Evolutionary conservation across 345 rosid species (phyloP).

Genomic region (Diplotaxis tenuifolia): DNA sequence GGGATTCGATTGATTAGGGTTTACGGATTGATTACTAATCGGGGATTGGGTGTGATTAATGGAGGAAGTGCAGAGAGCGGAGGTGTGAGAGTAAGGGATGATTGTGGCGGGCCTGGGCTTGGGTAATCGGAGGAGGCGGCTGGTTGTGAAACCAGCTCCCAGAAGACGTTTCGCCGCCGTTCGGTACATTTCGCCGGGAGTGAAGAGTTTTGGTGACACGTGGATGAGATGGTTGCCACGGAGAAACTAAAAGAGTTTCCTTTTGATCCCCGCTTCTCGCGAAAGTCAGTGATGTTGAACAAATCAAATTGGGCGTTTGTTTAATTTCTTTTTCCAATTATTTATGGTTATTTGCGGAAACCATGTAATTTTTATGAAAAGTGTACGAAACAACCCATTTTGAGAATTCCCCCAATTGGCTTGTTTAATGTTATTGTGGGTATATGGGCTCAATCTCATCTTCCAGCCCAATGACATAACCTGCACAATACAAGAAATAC

Average conservation of each 20-base stretch:
- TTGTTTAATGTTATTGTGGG: no score
- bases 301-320: background rate
- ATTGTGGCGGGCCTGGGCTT: constrained; percentile 12
- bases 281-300: background rate
- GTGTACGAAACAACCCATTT: background rate
- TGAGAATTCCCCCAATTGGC: background rate
- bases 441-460: no score
- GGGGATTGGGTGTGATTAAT: constrained; percentile 32
- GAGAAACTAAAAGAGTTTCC: constrained; percentile 15
- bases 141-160: constrained; percentile 12
- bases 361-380: background rate
- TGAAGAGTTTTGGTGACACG: constrained; percentile 8
- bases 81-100: constrained; percentile 29
- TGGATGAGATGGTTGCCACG: constrained; percentile 30
- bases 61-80: constrained; percentile 44
- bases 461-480: no score
- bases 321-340: background rate
- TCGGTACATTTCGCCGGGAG: constrained; percentile 54
- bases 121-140: constrained; percentile 33
- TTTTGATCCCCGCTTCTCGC: background rate
- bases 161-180: constrained; percentile 60
- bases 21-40: constrained; percentile 10
- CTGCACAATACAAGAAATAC: no score
- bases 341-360: background rate
- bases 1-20: constrained; percentile 27